Base-by-base conservation (phyloP, 495 filamentous ascomycete species). In the Trichoderma asperelloides region DNA sequence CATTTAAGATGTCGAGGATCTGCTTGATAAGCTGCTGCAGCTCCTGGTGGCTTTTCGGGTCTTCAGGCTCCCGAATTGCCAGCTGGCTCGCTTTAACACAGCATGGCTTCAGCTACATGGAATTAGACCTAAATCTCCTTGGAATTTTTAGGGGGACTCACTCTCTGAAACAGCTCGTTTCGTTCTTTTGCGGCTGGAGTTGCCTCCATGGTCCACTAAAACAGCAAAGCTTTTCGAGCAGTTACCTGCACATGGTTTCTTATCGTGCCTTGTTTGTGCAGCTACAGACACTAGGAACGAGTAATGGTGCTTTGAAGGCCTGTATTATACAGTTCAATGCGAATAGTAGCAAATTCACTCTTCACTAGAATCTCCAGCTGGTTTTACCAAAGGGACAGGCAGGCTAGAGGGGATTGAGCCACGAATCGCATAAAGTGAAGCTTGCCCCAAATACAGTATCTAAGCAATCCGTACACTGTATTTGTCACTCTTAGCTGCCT, bases 81-180 rank as follows among this genome's bases (percentile, higher is more conserved):
- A 87, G 76, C 69, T 91, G 85, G 75, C 88, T 91, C 66, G 96
- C 84, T 60, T 88, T 82, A 64, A 98, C 87, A 72, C 93, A 98
- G 67, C 82, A 80, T 69, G 86, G 82, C 70, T 90, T 92, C 62
- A 96, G 84, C 89, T 91, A 66, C n/a, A n/a, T 27, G 21, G 73
- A 65, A 72, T 68, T 55, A 68, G 49, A 39, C 39, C 30, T 13
- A 51, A 18, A 27, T 15, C 3, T 11, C 2, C 49, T 7, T 40
- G 0, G 1, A 21, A 21, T 27, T 33, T 68, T 21, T 57, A 40
- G 43, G 6, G 51, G 13, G 69, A 67, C 68, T 55, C 72, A 79
- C 79, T 70, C 77, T 69, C 69, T 76, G 74, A 69, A 81, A 81
- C 65, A 81, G 74, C 37, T 75, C 74, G 68, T 81, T 79, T 67